These are phyloP conservation scores for Inonotus hispidus DNA, from an alignment of 1,284 basidiomycete genomes.

Conservation along the genomic window DNA sequence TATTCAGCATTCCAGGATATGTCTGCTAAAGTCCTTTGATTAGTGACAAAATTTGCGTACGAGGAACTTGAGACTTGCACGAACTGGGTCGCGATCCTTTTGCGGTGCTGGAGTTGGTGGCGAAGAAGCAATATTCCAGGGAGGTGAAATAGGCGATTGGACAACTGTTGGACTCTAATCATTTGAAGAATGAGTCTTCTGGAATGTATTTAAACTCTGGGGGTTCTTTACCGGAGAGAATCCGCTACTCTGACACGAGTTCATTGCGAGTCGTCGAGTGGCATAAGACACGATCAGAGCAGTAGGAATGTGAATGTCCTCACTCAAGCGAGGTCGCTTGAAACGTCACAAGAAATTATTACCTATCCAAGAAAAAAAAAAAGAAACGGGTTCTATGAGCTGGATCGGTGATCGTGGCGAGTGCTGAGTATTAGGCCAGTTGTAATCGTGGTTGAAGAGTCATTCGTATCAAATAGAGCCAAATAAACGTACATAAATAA, in stretches of 20 bases:
- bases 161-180: conserved; percentile 15
- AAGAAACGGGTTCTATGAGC: background rate
- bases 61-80: background rate
- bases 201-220: background rate
- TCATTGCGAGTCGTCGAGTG: conserved; percentile 6
- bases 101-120: conserved; percentile 12
- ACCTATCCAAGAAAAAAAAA: background rate
- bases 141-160: conserved; percentile 12
- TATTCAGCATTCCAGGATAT: conserved; percentile 2
- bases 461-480: background rate
- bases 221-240: conserved; percentile 5
- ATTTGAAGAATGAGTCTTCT: background rate
- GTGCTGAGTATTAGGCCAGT: background rate
- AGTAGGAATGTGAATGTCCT: background rate
- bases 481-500: background rate
- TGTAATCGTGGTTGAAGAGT: background rate
- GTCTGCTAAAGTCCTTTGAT: conserved; percentile 5
- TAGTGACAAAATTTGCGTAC: background rate
- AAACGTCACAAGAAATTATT: background rate
- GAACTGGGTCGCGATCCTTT: conserved; percentile 12
- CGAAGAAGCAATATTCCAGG: background rate
- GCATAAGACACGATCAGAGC: background rate
- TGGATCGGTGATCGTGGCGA: background rate
- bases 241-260: conserved; percentile 12
- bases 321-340: background rate